These are phyloP conservation scores for Reticulascus tulasneorum DNA, from an alignment of 2,329 filamentous ascomycete species.

Conservation along the genomic window DNA sequence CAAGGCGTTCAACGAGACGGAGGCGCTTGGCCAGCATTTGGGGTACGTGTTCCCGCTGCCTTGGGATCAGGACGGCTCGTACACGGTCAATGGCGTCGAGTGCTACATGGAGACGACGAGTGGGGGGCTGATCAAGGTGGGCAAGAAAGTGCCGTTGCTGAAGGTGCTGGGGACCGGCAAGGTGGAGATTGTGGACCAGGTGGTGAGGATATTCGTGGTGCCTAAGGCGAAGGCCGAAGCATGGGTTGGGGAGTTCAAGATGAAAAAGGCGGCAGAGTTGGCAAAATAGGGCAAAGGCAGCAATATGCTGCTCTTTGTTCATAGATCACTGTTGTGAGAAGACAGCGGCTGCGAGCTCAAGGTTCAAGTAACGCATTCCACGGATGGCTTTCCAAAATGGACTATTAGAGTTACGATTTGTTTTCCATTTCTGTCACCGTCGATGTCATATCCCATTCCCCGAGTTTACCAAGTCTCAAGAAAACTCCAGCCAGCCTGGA, in stretches of 20 bases:
- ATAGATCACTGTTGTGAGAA: too few species aligned
- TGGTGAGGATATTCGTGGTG: slow-evolving; percentile 79
- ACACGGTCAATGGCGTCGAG: slow-evolving; percentile 64
- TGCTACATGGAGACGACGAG: slow-evolving; percentile 82
- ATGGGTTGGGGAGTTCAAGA: slow-evolving; percentile 88
- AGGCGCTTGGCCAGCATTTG: slow-evolving; percentile 73
- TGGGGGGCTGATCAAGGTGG: slow-evolving; percentile 83
- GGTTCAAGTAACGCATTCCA: too few species aligned
- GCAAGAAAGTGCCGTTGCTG: slow-evolving; percentile 74
- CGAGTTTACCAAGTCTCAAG: too few species aligned
- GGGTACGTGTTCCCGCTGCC: slow-evolving; percentile 82
- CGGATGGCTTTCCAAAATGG: too few species aligned
- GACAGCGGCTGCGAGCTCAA: too few species aligned
- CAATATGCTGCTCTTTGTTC: too few species aligned
- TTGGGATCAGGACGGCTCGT: slow-evolving; percentile 72
- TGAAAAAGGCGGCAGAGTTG: slow-evolving; percentile 55
- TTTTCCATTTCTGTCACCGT: too few species aligned
- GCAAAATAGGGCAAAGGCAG: slow-evolving; percentile 10
- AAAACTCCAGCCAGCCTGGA: not conserved
- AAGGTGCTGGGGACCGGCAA: slow-evolving; percentile 73
- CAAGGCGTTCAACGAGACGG: slow-evolving; percentile 77
- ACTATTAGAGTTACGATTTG: too few species aligned
- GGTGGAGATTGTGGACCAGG: slow-evolving; percentile 81
- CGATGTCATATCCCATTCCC: too few species aligned
- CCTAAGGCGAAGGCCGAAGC: slow-evolving; percentile 63